A percentile compares a stretch with the other conserved stretches of the same genome.
Conservation (phyloP, 768 basidiomycete species). For the Lactarius indigo region DNA sequence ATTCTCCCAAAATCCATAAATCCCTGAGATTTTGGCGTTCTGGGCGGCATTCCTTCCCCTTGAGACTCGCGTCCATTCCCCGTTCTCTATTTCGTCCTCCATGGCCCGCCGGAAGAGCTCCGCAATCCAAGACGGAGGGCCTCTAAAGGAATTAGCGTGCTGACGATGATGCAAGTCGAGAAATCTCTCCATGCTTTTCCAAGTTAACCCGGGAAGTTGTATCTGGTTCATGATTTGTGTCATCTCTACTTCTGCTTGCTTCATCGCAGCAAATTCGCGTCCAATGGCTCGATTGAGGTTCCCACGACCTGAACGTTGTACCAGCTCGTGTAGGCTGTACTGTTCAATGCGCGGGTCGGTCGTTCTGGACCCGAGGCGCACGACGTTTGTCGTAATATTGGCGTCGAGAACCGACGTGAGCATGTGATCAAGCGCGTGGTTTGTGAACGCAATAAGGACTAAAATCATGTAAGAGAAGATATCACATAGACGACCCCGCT, state of each 20-base stretch:
- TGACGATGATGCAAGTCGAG: slow-evolving; percentile 47
- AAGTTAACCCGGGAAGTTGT: slow-evolving; percentile 18
- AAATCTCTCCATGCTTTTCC: slow-evolving; percentile 38
- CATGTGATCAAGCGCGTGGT: slow-evolving; percentile 78
- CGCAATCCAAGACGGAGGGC: slow-evolving; percentile 38
- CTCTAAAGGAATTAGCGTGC: slow-evolving; percentile 40
- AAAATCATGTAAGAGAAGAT: not conserved
- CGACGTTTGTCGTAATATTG: slow-evolving; percentile 56
- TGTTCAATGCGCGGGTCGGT: slow-evolving; percentile 54
- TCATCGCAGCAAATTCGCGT: slow-evolving; percentile 39
- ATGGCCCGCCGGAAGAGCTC: not conserved
- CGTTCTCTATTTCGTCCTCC: slow-evolving; percentile 19
- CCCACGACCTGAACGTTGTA: slow-evolving; percentile 41
- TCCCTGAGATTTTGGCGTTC: slow-evolving; percentile 3
- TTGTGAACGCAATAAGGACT: slow-evolving; percentile 63
- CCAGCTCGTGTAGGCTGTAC: slow-evolving; percentile 59
- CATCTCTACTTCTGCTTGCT: slow-evolving; percentile 46
- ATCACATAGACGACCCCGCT: not conserved
- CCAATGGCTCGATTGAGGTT: slow-evolving; percentile 38
- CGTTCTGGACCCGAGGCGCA: slow-evolving; percentile 67
- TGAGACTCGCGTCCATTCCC: slow-evolving; percentile 13
- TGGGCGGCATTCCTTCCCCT: slow-evolving; percentile 8
- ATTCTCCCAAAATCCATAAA: slow-evolving; percentile 24
- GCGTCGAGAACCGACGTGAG: slow-evolving; percentile 61
- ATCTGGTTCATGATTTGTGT: slow-evolving; percentile 40